A percentile compares a stretch with the other conserved stretches of the same genome.
These are phyloP conservation scores for Rubus parviflorus DNA, from an alignment of 306 rosid species.

Conservation along the genomic window DNA sequence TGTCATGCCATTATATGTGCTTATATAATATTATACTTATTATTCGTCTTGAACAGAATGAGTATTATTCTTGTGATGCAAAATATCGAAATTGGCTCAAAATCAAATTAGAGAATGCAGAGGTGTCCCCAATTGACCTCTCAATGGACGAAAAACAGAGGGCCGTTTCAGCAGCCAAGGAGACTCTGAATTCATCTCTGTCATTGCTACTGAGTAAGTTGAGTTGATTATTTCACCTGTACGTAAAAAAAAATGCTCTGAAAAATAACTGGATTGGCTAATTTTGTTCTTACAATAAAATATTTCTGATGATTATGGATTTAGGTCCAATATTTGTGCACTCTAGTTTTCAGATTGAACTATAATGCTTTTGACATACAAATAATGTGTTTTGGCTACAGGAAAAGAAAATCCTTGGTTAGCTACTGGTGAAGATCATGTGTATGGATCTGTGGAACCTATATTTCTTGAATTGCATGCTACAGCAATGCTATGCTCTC, in stretches of 20 bases:
- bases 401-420: constrained; percentile 84
- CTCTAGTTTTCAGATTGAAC: not conserved
- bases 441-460: constrained; percentile 53
- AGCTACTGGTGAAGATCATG: constrained; percentile 41
- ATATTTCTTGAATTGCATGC: constrained; percentile 87
- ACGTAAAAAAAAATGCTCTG: constrained; percentile 6
- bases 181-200: constrained; percentile 68
- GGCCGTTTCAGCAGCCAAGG: constrained; percentile 70
- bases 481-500: constrained; percentile 84
- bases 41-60: constrained; percentile 55
- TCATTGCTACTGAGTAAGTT: constrained; percentile 76
- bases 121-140: constrained; percentile 56
- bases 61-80: constrained; percentile 93
- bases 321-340: constrained; percentile 3
- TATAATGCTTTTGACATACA: not conserved
- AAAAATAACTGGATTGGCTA: constrained; percentile 21
- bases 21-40: constrained; percentile 2
- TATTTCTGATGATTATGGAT: not conserved
- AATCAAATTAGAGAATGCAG: constrained; percentile 78
- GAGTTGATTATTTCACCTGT: constrained; percentile 21
- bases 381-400: constrained; percentile 34
- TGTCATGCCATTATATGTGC: not conserved
- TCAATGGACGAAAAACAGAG: constrained; percentile 81
- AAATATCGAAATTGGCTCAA: constrained; percentile 98
- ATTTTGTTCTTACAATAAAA: not conserved